Evolutionary conservation across 768 basidiomycete genomes (phyloP).

Genomic region (Suillus bovinus): DNA sequence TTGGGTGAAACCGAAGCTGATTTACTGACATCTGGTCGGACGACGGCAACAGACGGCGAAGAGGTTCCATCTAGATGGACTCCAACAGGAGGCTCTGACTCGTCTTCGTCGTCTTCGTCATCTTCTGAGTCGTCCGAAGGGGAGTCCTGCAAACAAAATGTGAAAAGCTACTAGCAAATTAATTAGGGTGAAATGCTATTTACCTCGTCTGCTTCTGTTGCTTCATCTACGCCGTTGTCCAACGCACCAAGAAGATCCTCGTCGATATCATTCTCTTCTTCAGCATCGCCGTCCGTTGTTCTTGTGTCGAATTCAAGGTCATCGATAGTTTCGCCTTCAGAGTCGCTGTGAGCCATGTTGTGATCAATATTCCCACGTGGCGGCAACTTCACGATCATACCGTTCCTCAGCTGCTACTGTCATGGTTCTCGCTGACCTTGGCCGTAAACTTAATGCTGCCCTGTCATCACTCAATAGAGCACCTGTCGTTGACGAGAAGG

Average conservation of each 20-base stretch:
- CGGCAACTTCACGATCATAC: constrained; percentile 15
- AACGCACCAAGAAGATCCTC: constrained; percentile 65
- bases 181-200: constrained; percentile 24
- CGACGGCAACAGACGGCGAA: constrained; percentile 29
- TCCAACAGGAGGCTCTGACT: constrained; percentile 41
- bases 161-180: constrained; percentile 10
- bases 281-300: constrained; percentile 43
- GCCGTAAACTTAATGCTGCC: constrained; percentile 90
- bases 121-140: constrained; percentile 62
- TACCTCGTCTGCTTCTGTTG: constrained; percentile 73
- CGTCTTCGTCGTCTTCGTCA: constrained; percentile 58
- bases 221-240: constrained; percentile 58
- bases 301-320: constrained; percentile 54
- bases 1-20: constrained; percentile 20
- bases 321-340: constrained; percentile 63
- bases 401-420: constrained; percentile 16
- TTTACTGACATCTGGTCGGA: constrained; percentile 19
- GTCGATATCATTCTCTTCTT: constrained; percentile 52
- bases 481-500: constrained; percentile 91
- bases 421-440: constrained; percentile 97
- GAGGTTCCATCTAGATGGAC: constrained; percentile 32
- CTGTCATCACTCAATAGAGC: constrained; percentile 86
- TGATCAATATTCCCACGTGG: constrained; percentile 30
- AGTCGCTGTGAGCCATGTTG: constrained; percentile 56
- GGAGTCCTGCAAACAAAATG: constrained; percentile 45